phyloP scores from a whole-genome alignment of 352 stramenopile genomes.

The Pythium myriotylum region DNA sequence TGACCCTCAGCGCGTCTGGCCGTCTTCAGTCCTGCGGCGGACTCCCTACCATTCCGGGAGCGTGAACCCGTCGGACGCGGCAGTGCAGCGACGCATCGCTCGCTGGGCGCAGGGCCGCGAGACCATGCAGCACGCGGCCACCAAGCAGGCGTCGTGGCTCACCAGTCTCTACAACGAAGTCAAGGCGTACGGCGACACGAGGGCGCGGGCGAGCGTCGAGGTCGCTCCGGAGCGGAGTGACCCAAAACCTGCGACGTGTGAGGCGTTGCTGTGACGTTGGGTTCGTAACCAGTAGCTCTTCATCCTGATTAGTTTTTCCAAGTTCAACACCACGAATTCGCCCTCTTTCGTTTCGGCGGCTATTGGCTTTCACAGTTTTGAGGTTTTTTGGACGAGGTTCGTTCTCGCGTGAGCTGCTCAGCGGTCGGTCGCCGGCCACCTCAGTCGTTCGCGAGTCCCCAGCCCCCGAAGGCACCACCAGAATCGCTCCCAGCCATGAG shows the following conservation, averaged over 20 bases:
- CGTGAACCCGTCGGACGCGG: conserved; percentile 18
- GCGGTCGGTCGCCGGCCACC: neutral
- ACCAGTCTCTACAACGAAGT: conserved; percentile 63
- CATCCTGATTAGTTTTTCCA: neutral
- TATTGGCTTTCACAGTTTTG: conserved; percentile 3
- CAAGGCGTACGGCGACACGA: conserved; percentile 51
- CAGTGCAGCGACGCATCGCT: conserved; percentile 65
- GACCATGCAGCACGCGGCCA: conserved; percentile 62
- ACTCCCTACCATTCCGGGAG: neutral
- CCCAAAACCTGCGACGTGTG: conserved; percentile 6
- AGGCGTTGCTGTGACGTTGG: neutral
- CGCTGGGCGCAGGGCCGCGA: conserved; percentile 61
- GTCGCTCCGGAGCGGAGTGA: neutral
- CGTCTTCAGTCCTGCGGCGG: neutral
- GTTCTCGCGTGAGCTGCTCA: neutral
- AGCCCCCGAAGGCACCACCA: conserved; percentile 15
- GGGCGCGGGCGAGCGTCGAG: conserved; percentile 13
- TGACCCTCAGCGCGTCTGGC: conserved; percentile 5
- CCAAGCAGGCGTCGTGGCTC: conserved; percentile 61
- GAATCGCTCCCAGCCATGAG: conserved; percentile 30
- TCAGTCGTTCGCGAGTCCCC: neutral
- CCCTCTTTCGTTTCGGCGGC: neutral
- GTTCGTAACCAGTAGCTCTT: conserved; percentile 4
- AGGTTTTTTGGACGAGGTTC: conserved; percentile 13
- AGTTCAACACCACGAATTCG: conserved; percentile 8